These are phyloP conservation scores for Coemansia sp. DNA, from an alignment of 192 early-diverging fungal genomes.

Conservation along the genomic window DNA sequence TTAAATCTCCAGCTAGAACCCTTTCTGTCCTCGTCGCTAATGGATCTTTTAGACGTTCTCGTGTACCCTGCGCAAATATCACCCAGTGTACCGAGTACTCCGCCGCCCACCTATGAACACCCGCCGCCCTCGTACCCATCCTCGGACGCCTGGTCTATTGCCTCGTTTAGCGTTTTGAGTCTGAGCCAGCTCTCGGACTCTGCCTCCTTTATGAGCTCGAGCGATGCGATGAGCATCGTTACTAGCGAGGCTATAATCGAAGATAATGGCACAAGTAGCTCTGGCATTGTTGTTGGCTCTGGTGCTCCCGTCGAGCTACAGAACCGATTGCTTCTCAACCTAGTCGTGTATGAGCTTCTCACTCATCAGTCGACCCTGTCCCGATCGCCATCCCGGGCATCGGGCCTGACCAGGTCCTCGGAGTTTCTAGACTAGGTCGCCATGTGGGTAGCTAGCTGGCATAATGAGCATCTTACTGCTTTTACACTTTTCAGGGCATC, in stretches of 20 bases:
- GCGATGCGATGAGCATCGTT: constrained; percentile 24
- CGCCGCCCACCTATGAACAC: constrained; percentile 47
- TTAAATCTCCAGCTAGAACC: constrained; percentile 48
- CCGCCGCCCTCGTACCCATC: constrained; percentile 51
- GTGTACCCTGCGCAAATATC: constrained; percentile 30
- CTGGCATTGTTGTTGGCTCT: neutral
- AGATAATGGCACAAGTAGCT: constrained; percentile 4
- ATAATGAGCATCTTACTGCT: constrained; percentile 4
- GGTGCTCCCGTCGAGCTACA: constrained; percentile 26
- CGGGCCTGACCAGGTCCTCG: constrained; percentile 15
- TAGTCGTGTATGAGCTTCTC: constrained; percentile 48
- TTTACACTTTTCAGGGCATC: neutral
- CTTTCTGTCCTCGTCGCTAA: constrained; percentile 45
- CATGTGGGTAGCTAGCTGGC: neutral
- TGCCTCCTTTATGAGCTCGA: constrained; percentile 12
- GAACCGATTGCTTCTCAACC: constrained; percentile 32
- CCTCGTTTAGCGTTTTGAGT: constrained; percentile 30
- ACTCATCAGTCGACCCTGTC: constrained; percentile 33
- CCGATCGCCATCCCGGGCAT: constrained; percentile 34
- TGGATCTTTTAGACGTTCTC: constrained; percentile 44
- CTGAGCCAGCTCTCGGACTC: constrained; percentile 15
- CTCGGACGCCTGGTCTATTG: constrained; percentile 16
- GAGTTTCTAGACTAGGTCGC: neutral
- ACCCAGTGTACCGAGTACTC: constrained; percentile 46
- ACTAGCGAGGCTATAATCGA: constrained; percentile 15